phyloP scores from a whole-genome alignment of 352 stramenopile genomes.

The Thalassiosira exigua region DNA sequence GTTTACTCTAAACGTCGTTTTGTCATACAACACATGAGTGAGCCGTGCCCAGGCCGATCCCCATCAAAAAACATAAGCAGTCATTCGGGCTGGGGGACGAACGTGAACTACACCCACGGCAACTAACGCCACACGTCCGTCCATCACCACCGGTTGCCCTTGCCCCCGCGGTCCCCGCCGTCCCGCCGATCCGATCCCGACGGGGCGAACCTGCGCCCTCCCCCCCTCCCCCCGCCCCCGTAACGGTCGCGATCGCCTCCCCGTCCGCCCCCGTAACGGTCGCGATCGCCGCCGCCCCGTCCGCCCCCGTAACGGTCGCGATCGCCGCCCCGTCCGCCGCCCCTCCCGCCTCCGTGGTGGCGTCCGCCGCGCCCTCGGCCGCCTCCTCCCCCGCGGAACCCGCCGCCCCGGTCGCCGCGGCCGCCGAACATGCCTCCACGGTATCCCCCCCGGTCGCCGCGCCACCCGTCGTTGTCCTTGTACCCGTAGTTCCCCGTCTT shows the following conservation, averaged over 20 bases:
- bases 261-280: constrained; percentile 27
- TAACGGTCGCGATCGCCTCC: constrained; percentile 28
- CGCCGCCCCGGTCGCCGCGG: constrained; percentile 27
- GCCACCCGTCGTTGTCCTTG: constrained; percentile 71
- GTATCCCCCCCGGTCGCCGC: constrained; percentile 41
- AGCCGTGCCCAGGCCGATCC: no score
- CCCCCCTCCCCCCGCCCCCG: constrained; percentile 23
- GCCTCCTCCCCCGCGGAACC: constrained; percentile 39
- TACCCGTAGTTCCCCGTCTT: constrained; percentile 80
- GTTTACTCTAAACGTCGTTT: no score
- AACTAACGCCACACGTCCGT: no score
- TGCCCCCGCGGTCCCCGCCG: constrained; percentile 22
- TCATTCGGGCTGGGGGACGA: no score
- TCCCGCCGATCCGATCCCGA: constrained; percentile 28
- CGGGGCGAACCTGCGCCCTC: no score
- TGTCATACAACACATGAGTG: no score
- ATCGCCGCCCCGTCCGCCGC: constrained; percentile 36
- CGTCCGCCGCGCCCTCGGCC: constrained; percentile 37
- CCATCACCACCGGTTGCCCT: constrained; percentile 32
- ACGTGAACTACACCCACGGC: no score
- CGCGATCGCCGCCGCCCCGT: constrained; percentile 10
- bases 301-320: constrained; percentile 17
- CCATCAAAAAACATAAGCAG: no score
- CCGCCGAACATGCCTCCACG: constrained; percentile 22
- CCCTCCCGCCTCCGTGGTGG: constrained; percentile 31